phyloP scores from a whole-genome alignment of 768 basidiomycete species.

The Roridomyces roridus region DNA sequence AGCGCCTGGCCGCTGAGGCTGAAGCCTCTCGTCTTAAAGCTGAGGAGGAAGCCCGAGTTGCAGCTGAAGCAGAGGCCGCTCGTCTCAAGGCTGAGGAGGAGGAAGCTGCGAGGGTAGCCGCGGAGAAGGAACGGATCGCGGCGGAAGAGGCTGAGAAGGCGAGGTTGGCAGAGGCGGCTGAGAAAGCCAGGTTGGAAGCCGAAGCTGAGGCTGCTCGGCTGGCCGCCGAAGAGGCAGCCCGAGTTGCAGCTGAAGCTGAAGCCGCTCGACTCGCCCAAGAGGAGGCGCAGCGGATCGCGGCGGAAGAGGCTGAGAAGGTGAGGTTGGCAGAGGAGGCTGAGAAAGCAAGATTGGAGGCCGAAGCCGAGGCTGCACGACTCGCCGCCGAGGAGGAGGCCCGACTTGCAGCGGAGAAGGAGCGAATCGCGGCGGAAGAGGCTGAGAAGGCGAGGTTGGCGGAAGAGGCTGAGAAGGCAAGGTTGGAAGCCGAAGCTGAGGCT shows the following conservation, averaged over 20 bases:
- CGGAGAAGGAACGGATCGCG: background rate
- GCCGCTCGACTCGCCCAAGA: background rate
- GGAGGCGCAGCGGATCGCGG: background rate
- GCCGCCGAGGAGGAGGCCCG: slow-evolving; percentile 14
- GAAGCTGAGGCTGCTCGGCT: background rate
- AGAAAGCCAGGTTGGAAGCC: background rate
- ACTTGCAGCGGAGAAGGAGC: background rate
- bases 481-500: no score
- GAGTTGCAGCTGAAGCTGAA: background rate
- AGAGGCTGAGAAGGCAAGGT: background rate
- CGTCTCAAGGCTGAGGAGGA: no score
- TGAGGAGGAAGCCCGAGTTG: background rate
- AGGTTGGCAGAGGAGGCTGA: no score
- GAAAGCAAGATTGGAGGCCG: no score
- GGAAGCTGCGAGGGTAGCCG: background rate
- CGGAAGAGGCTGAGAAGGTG: no score
- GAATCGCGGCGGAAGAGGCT: no score
- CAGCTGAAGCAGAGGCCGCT: no score
- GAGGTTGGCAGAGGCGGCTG: background rate
- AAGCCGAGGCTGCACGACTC: no score
- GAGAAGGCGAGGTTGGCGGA: background rate
- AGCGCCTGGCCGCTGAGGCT: no score
- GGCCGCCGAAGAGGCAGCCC: slow-evolving; percentile 1
- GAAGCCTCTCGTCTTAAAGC: background rate
- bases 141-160: background rate